Evolutionary conservation across 2,329 filamentous ascomycete genomes (phyloP).

Genomic region (Ciborinia camelliae): DNA sequence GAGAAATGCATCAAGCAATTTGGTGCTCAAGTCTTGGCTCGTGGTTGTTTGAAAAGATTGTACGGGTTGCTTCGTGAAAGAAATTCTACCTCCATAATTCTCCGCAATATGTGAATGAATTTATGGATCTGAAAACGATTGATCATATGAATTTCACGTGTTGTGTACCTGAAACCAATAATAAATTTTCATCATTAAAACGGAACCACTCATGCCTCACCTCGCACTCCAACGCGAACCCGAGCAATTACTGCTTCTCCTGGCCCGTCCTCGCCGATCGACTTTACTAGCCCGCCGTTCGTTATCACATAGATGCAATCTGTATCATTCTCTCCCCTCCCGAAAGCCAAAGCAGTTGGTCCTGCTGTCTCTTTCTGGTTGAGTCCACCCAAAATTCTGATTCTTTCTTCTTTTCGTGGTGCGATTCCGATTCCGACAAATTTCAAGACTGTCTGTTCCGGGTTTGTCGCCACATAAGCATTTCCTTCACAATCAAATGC

Average conservation of each 20-base stretch:
- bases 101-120: not conserved
- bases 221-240: not conserved
- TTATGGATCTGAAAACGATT: not conserved
- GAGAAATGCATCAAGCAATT: not conserved
- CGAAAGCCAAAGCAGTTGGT: slow-evolving; percentile 7
- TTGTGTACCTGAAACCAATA: not conserved
- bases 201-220: not conserved
- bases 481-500: slow-evolving; percentile 7
- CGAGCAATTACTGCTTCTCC: not conserved
- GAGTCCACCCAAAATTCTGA: not conserved
- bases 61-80: not conserved
- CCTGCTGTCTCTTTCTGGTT: slow-evolving; percentile 5
- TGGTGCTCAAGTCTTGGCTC: not conserved
- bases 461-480: not conserved
- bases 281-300: slow-evolving; percentile 1
- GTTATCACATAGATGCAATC: slow-evolving; percentile 15
- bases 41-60: not conserved
- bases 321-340: not conserved
- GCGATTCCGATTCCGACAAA: not conserved
- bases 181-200: not conserved
- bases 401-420: not conserved
- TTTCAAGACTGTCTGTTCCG: not conserved
- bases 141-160: not conserved
- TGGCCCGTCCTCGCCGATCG: not conserved
- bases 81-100: too few relatives aligned